Evolutionary conservation across 352 stramenopile genomes (phyloP).

Genomic region (Achlya hypogyna): DNA sequence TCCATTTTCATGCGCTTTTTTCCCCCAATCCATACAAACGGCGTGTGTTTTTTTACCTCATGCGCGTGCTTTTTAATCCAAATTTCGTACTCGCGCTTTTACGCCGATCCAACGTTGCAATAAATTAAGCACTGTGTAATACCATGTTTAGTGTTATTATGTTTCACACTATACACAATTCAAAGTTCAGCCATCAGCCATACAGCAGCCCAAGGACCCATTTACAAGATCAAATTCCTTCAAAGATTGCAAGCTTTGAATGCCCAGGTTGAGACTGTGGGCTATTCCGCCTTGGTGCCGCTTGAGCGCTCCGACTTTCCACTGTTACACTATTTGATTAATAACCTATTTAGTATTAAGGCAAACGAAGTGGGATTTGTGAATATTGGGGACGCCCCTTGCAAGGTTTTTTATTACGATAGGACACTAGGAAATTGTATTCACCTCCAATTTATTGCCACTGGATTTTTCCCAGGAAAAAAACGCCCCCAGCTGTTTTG

Average conservation of each 20-base stretch:
- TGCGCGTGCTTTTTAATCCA: neutral
- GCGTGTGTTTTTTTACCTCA: neutral
- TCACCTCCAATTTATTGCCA: neutral
- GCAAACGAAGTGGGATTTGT: no score
- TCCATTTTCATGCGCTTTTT: slow-evolving; percentile 2
- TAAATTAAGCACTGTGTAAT: slow-evolving; percentile 13
- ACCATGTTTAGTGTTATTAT: no score
- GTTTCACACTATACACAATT: no score
- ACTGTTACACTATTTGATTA: no score
- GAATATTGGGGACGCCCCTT: neutral
- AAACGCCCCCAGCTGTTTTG: neutral
- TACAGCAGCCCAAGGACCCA: no score
- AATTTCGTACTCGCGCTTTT: neutral
- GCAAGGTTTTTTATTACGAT: neutral
- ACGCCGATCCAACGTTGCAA: neutral
- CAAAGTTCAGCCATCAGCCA: no score
- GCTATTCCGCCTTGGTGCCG: no score
- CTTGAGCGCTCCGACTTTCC: no score
- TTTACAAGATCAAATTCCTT: no score
- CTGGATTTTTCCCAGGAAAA: neutral
- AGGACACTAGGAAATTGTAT: neutral
- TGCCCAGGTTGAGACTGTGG: no score
- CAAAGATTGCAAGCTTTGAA: no score
- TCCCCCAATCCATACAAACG: neutral
- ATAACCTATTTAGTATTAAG: no score